These are phyloP conservation scores for Phytophthora uliginosa DNA, from an alignment of 352 stramenopile species.

Conservation along the genomic window DNA sequence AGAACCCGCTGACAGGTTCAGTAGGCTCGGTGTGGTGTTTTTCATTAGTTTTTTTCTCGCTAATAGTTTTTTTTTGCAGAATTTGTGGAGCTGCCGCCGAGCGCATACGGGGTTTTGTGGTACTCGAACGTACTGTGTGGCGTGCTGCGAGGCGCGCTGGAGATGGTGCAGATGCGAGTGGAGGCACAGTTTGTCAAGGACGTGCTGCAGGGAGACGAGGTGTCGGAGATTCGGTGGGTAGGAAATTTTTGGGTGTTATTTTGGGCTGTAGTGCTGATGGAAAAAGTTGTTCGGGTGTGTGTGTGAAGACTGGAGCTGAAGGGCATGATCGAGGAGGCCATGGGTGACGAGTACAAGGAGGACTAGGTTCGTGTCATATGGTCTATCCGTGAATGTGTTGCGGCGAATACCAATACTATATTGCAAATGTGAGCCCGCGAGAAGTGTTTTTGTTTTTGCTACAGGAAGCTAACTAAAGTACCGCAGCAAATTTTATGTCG, in stretches of 20 bases:
- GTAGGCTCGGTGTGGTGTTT: background rate
- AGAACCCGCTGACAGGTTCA: constrained; percentile 95
- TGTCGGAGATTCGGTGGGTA: constrained; percentile 84
- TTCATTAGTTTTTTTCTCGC: background rate
- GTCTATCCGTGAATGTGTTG: background rate
- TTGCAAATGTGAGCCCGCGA: background rate
- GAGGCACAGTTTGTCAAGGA: constrained; percentile 90
- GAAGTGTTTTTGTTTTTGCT: background rate
- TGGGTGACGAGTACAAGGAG: constrained; percentile 92
- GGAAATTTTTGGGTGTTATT: background rate
- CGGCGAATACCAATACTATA: background rate
- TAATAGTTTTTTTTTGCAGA: constrained; percentile 47
- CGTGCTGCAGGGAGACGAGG: constrained; percentile 86
- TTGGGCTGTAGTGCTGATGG: background rate
- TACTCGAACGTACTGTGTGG: constrained; percentile 98
- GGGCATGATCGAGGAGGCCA: constrained; percentile 91
- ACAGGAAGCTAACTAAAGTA: background rate
- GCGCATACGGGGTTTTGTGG: constrained; percentile 91
- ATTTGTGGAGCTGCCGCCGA: constrained; percentile 92
- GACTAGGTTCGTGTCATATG: constrained; percentile 46
- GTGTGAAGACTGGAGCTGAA: constrained; percentile 77
- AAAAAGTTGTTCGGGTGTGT: background rate
- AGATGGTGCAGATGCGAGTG: constrained; percentile 95
- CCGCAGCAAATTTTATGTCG: background rate
- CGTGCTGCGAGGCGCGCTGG: constrained; percentile 95